Evolutionary conservation across 2,329 filamentous ascomycete species (phyloP), one percentile per base, ranked within the genome.

Genomic region (Hansfordia pulvinata): DNA sequence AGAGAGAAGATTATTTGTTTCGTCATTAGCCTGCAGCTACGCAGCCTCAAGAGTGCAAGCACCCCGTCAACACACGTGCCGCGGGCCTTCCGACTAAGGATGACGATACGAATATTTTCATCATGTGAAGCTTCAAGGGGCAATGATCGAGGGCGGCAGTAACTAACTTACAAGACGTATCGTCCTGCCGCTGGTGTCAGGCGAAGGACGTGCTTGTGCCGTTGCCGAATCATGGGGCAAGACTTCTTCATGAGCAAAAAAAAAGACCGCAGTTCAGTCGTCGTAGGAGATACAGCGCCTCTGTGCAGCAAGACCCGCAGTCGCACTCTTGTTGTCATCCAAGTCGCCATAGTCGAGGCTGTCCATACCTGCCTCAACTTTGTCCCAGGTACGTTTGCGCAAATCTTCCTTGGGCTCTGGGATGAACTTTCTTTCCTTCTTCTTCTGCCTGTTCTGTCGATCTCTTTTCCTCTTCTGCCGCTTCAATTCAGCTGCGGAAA

Each of bases 31-130:
- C n/a, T n/a, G n/a, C n/a, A n/a, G n/a, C n/a, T n/a, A n/a, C n/a
- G 39, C 42, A 37, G 36, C 34, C 30, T 29, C 22, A 27, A 41
- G 35, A 35, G 30, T 43, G 36, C 32, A 37, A n/a, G n/a, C n/a
- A n/a, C n/a, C 42, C 34, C 31, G 28, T 37, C 34, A 43, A 43
- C 40, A 38, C 43, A 37, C 43, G 43, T 39, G 40, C 38, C 36
- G 45, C 50, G 49, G 48, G 56, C 58, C 53, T 56, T 92, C 76
- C 69, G 84, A 64, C 82, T 92, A 92, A 92, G 84, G 84, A 93
- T 92, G 84, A 92, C 82, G 79, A 85, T 86, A 85, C 66, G 58
- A 68, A 57, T 53, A 52, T 63, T 85, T 74, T 90, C 84, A 88
- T 92, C 84, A 88, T 78, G 44, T 39, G 45, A 46, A 41, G 26